Evolutionary conservation across 768 basidiomycete genomes (phyloP).

Genomic region (Lentinus tigrinus): DNA sequence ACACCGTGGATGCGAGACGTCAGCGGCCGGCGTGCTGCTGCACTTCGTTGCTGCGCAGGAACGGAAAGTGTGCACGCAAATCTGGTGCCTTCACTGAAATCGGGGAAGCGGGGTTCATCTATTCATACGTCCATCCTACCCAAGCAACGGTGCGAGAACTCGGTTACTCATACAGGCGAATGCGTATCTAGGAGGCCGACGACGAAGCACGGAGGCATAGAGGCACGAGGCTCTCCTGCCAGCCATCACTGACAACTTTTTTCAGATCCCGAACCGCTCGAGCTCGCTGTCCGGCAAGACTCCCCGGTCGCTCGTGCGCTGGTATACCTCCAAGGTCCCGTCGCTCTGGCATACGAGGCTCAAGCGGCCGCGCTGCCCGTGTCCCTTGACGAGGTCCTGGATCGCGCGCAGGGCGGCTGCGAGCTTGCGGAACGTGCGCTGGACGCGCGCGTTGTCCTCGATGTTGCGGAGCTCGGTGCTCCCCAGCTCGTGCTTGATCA

Average conservation of each 20-base stretch:
- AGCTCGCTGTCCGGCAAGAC: slow-evolving; percentile 47
- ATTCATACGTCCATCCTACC: not conserved
- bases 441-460: slow-evolving; percentile 21
- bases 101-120: too few relatives aligned
- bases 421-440: slow-evolving; percentile 33
- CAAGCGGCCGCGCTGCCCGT: slow-evolving; percentile 52
- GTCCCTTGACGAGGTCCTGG: slow-evolving; percentile 45
- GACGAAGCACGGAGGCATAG: too few relatives aligned
- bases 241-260: not conserved
- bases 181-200: too few relatives aligned
- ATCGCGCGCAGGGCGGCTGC: slow-evolving; percentile 35
- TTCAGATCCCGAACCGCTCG: slow-evolving; percentile 21
- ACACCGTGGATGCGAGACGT: too few relatives aligned
- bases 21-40: too few relatives aligned
- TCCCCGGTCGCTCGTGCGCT: slow-evolving; percentile 41
- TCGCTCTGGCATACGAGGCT: slow-evolving; percentile 49
- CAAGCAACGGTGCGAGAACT: not conserved
- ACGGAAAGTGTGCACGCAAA: too few relatives aligned
- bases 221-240: too few relatives aligned
- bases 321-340: slow-evolving; percentile 46
- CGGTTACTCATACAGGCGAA: not conserved
- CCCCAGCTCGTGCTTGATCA: slow-evolving; percentile 43
- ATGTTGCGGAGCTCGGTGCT: slow-evolving; percentile 19
- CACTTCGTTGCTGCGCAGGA: too few relatives aligned
- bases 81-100: too few relatives aligned